Evolutionary conservation across 1,139 yeast genomes (phyloP), one percentile per base, ranked within the genome.

Genomic region (Tardiomyces blankii): DNA sequence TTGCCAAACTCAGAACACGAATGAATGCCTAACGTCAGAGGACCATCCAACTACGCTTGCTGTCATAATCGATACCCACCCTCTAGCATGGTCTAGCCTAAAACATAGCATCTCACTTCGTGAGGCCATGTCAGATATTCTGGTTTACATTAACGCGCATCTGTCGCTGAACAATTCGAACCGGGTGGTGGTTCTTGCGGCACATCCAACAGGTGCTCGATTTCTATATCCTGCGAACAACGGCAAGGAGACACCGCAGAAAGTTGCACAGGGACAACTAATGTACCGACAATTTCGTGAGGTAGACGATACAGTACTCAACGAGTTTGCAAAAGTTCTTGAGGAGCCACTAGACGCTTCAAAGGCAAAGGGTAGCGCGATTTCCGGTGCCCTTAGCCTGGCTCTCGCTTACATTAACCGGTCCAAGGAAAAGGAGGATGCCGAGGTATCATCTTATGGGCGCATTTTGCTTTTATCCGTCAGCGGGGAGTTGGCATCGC

Each of bases 201-300:
- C 87, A 23, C 83, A 88, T 48, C 77, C 88, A 1, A 65, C 67
- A 13, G 88, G 91, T 0, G 81, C 94, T 0, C 69, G 70, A 54
- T 78, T 84, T 55, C 61, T 91, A 18, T 87, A 82, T 58, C 97
- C 98, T 0, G 32, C 66, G 5, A 38, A 46, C 7, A 44, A 44
- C 23, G 45, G 51, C 18, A 41, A 41, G 32, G 45, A 48, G 27
- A 18, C 49, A 54, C 60, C 53, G 65, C 66, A 48, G 6, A 46
- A 53, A 2, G 53, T 57, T 1, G 55, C 48, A 55, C 43, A 53
- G 46, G 38, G 52, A 49, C 59, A 68, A n/a, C 71, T 74, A 30
- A 87, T 91, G 88, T 89, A 91, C 60, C 68, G 96, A 53, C 95
- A 87, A 60, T 91, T 91, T 58, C 73, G 85, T 51, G 73, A 78